Percentiles rank a stretch among this genome's conserved stretches.
Conservation (phyloP, 2,329 filamentous ascomycete species). For the Sclerotiophoma versabilis region DNA sequence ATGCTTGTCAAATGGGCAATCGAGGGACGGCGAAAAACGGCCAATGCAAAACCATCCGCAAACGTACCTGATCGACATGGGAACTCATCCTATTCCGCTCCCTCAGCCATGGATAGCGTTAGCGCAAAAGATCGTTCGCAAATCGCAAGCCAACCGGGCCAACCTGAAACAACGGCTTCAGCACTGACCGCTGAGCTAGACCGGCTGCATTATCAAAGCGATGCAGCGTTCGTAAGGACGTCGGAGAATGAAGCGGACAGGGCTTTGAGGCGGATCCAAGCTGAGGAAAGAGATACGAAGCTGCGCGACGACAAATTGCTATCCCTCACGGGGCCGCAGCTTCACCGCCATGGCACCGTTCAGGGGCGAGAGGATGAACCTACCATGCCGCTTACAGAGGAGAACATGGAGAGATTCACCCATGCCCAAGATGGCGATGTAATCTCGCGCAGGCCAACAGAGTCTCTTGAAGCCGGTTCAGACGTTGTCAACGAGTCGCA, state of each 20-base stretch:
- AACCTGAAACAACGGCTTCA: conserved; percentile 48
- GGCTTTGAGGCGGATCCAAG: conserved; percentile 55
- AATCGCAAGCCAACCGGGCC: conserved; percentile 32
- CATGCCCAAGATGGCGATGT: conserved; percentile 37
- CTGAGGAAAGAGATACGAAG: conserved; percentile 63
- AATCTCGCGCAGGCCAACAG: conserved; percentile 16
- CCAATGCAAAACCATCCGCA: conserved; percentile 31
- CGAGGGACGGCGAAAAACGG: conserved; percentile 50
- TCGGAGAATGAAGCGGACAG: conserved; percentile 56
- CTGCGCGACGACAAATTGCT: conserved; percentile 64
- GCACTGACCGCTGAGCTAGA: conserved; percentile 46
- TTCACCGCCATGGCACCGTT: conserved; percentile 30
- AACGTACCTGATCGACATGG: conserved; percentile 39
- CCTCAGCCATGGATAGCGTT: conserved; percentile 25
- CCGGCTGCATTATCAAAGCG: conserved; percentile 47
- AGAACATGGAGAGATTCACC: conserved; percentile 46
- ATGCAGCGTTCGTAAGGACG: conserved; percentile 49
- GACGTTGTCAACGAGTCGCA: conserved; percentile 26
- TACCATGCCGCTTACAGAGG: conserved; percentile 45
- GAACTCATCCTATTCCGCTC: conserved; percentile 15
- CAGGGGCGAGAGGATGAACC: conserved; percentile 27
- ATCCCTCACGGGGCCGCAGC: conserved; percentile 52
- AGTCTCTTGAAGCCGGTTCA: conserved; percentile 27
- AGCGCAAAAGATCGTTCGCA: conserved; percentile 39
- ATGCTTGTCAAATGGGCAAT: conserved; percentile 73